Evolutionary conservation across 371 early-diverging fungal genomes (phyloP).

Genomic region (Mucor saturninus): DNA sequence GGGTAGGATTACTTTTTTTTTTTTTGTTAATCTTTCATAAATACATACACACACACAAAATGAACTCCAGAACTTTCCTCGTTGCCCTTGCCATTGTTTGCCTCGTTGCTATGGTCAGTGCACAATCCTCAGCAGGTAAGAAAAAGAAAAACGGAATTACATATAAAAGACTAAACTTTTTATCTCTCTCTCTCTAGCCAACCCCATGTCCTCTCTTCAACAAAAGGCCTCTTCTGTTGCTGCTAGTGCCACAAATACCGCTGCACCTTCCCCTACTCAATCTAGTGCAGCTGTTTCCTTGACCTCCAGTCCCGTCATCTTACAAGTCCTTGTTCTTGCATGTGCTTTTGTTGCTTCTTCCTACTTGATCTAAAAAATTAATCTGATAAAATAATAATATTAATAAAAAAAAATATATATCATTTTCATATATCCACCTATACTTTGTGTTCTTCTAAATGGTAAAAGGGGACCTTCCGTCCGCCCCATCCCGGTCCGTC

Average conservation of each 20-base stretch:
- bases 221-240: constrained; percentile 26
- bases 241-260: constrained; percentile 25
- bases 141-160: no score
- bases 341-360: constrained; percentile 17
- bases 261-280: constrained; percentile 15
- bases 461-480: no score
- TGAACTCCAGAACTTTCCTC: constrained; percentile 31
- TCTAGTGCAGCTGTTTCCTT: constrained; percentile 22
- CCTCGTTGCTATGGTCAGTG: constrained; percentile 22
- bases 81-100: constrained; percentile 24
- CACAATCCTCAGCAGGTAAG: constrained; percentile 14
- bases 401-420: neutral
- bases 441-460: no score
- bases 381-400: neutral
- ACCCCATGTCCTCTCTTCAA: constrained; percentile 30
- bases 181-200: no score
- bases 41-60: constrained; percentile 2
- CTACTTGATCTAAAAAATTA: constrained; percentile 16
- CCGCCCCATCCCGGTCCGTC: no score
- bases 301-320: constrained; percentile 3
- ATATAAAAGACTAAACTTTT: no score
- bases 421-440: no score
- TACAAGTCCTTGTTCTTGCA: constrained; percentile 17
- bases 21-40: neutral
- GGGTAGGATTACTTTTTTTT: constrained; percentile 4